Conservation (phyloP, 1,284 basidiomycete species). For the Earliella scabrosa region DNA sequence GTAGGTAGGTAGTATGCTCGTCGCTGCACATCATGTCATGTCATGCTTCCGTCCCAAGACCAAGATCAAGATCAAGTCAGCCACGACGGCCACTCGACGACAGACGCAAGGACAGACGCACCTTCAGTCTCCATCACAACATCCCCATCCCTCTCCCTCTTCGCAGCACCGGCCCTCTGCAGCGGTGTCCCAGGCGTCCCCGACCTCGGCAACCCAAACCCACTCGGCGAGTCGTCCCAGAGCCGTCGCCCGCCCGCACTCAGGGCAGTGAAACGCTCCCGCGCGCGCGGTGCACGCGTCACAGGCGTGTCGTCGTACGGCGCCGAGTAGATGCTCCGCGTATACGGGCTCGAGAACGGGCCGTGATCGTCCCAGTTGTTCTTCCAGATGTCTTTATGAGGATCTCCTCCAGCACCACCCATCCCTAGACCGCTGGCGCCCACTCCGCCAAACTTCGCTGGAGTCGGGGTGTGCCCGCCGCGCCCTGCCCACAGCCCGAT, state of each 20-base stretch:
- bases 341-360: slow-evolving; percentile 18
- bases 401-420: not conserved
- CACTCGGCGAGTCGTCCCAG: slow-evolving; percentile 32
- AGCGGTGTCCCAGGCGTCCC: slow-evolving; percentile 12
- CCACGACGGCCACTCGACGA: not conserved
- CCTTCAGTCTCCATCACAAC: slow-evolving; percentile 22
- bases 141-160: slow-evolving; percentile 8
- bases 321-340: slow-evolving; percentile 25
- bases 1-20: not conserved
- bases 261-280: slow-evolving; percentile 13
- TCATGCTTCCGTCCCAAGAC: slow-evolving; percentile 5
- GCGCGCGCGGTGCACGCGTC: slow-evolving; percentile 28
- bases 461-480: slow-evolving; percentile 51
- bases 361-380: slow-evolving; percentile 11
- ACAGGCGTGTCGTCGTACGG: slow-evolving; percentile 38
- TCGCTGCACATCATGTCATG: not conserved
- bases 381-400: slow-evolving; percentile 6
- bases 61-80: not conserved
- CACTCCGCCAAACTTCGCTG: slow-evolving; percentile 11
- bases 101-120: slow-evolving; percentile 1
- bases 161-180: not conserved
- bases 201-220: slow-evolving; percentile 14
- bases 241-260: slow-evolving; percentile 14
- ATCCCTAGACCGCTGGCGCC: not conserved
- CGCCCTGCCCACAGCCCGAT: slow-evolving; percentile 46